Evolutionary conservation across 495 filamentous ascomycete species (phyloP), one percentile per base, ranked within the genome.

Genomic region (Haplographium delicatum): DNA sequence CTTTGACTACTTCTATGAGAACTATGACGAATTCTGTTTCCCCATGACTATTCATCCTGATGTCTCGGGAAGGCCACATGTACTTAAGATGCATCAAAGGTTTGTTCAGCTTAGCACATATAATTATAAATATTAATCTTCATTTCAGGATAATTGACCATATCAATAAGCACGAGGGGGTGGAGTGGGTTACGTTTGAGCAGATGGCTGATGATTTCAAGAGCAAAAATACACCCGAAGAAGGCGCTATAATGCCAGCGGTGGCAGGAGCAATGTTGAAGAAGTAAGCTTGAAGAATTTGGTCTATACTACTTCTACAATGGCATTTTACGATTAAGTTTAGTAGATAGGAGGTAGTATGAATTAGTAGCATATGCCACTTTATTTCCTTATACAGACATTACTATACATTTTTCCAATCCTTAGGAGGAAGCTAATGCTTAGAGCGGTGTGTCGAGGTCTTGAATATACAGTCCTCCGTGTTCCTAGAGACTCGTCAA

Each of bases 121-220:
- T 19, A n/a, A 1, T 13, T 1, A 24, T 1, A 26, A 8, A 19
- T 19, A 19, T 28, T 25, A 48, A 78, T 73, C 38, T 72, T 16
- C 4, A 4, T 18, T 4, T 4, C 25, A 60, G 58, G 26, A 61
- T 86, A 47, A 87, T 89, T 51, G 83, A 87, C 53, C 74, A 85
- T 51, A 83, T 88, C 56, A 86, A 86, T 48, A 75, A 75, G 43
- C 84, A 87, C 47, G 83, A 86, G 55, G 84, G 85, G 3, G 80
- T 88, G 1, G 81, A 88, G 58, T 88, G 82, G 82, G 75, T 85
- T 57, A 86, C 82, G 5, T 81, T 88, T 61, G 83, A 79, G 49
- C 72, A 57, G 35, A 84, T 86, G 67, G 76, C 72, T 11, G 81
- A 83, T 59, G 79, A 85, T 35, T 85, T 85, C 61, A 83, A 82